Base-by-base conservation (phyloP, 2,329 filamentous ascomycete species). In the Xylariaceae sp. region DNA sequence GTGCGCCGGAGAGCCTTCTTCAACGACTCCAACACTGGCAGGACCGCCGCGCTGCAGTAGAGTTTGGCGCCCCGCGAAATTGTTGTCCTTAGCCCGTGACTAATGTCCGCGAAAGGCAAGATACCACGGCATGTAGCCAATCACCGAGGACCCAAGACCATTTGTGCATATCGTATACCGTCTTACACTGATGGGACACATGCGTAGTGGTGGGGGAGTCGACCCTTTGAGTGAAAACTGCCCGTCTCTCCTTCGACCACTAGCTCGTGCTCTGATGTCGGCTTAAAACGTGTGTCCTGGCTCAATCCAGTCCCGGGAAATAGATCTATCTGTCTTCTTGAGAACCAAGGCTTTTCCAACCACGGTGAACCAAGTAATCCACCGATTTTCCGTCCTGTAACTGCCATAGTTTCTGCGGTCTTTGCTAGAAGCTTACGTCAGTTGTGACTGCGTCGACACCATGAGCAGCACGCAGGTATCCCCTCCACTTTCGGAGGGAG, bases 401-500 rank as follows among this genome's bases (percentile, higher is more conserved):
- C 4, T 7, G 7, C 22, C 22, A 7, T 27, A 27, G 4, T 27
- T 5, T 27, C 22, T 27, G 22, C 22, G 4, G 22, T 27, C 22
- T 27, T 27, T 27, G 22, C 22, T 27, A 27, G 4, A 27, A 27
- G 22, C 22, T 5, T 27, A 27, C 22, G 22, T 27, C 4, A 27
- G 22, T 27, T 27, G 22, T 27, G 7, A 27, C 4, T 5, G 22
- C 22, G 4, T n/a, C 18, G n/a, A 35, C 15, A 39, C 12, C 33
- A 56, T 56, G 54, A 45, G 33, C 17, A 46, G 41, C 31, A 45
- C 46, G 27, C 30, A n/a, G 22, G 45, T 9, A 11, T 31, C 18
- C 22, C 33, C 72, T 18, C 70, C 77, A 30, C 65, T 80, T 14
- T 69, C 70, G 55, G 81, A 87, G 62, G 82, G 80, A 48, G 85